These are phyloP conservation scores for Panaeolus cyanescens DNA, from an alignment of 768 basidiomycete genomes.

Conservation along the genomic window DNA sequence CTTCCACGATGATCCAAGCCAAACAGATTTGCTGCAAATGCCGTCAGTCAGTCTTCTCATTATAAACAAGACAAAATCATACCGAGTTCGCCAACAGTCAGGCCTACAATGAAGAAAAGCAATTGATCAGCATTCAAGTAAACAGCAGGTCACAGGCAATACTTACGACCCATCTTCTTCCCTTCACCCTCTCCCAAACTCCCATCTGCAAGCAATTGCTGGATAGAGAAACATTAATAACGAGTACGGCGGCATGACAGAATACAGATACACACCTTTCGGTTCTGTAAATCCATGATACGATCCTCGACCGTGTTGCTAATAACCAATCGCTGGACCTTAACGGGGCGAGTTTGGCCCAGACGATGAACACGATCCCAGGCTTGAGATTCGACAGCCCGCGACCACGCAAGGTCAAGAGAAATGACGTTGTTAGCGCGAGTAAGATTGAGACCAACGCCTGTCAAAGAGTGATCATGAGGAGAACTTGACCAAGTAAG, in stretches of 20 bases:
- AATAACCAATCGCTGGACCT: slow-evolving; percentile 59
- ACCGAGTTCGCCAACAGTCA: slow-evolving; percentile 54
- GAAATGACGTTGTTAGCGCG: slow-evolving; percentile 67
- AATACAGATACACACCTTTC: slow-evolving; percentile 43
- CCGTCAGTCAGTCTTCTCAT: background rate
- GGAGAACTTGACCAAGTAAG: background rate
- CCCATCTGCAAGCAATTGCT: slow-evolving; percentile 61
- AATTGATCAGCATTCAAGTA: background rate
- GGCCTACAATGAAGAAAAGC: slow-evolving; percentile 26
- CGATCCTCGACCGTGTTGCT: slow-evolving; percentile 67
- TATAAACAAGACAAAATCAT: slow-evolving; percentile 10
- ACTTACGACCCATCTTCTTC: slow-evolving; percentile 58
- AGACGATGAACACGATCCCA: slow-evolving; percentile 62
- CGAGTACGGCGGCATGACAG: background rate
- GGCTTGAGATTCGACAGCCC: slow-evolving; percentile 62
- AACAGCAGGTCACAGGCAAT: background rate
- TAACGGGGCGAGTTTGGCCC: slow-evolving; percentile 53
- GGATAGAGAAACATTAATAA: background rate
- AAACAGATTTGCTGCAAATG: slow-evolving; percentile 40
- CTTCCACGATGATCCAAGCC: slow-evolving; percentile 41
- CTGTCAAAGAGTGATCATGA: slow-evolving; percentile 15
- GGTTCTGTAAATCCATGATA: slow-evolving; percentile 63
- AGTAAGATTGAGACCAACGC: slow-evolving; percentile 59
- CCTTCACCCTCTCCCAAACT: slow-evolving; percentile 63
- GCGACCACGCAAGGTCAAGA: slow-evolving; percentile 65